Evolutionary conservation across 495 filamentous ascomycete species (phyloP).

Genomic region (Daldinia grandis): DNA sequence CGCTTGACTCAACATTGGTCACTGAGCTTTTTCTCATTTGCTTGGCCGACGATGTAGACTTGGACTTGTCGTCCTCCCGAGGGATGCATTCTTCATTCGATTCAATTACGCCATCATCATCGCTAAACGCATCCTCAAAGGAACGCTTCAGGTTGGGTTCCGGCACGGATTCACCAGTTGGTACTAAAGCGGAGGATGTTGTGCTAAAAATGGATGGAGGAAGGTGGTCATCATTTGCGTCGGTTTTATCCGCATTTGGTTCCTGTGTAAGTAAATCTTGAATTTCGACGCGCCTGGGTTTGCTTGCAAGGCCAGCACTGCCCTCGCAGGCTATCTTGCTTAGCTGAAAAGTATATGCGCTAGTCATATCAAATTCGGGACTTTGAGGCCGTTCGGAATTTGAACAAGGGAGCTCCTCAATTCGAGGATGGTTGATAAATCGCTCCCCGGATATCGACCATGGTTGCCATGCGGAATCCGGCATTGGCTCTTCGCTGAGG

Average conservation of each 20-base stretch:
- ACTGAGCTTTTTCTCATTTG: not conserved
- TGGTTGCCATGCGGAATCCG: slow-evolving; percentile 27
- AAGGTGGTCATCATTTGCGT: not conserved
- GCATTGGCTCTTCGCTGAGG: slow-evolving; percentile 12
- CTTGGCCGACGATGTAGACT: not conserved
- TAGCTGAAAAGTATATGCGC: slow-evolving; percentile 49
- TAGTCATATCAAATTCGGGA: slow-evolving; percentile 52
- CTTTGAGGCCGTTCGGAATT: slow-evolving; percentile 17
- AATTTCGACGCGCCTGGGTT: slow-evolving; percentile 35
- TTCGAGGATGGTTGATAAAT: slow-evolving; percentile 44
- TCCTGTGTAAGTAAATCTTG: slow-evolving; percentile 39
- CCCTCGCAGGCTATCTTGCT: slow-evolving; percentile 44
- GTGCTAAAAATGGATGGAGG: not conserved
- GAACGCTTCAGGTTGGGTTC: slow-evolving; percentile 23
- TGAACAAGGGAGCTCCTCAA: slow-evolving; percentile 19
- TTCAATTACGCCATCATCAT: not conserved
- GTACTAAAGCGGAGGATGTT: not conserved
- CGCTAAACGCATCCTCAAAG: slow-evolving; percentile 29
- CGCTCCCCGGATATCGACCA: slow-evolving; percentile 39
- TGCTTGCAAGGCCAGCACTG: slow-evolving; percentile 2
- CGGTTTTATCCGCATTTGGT: not conserved
- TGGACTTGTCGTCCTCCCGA: not conserved
- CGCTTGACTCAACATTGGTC: not conserved
- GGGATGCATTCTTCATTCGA: not conserved
- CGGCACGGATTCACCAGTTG: not conserved